Evolutionary conservation across 2,329 filamentous ascomycete species (phyloP), one percentile per base, ranked within the genome.

Genomic region (Dactylellina drechsleri): DNA sequence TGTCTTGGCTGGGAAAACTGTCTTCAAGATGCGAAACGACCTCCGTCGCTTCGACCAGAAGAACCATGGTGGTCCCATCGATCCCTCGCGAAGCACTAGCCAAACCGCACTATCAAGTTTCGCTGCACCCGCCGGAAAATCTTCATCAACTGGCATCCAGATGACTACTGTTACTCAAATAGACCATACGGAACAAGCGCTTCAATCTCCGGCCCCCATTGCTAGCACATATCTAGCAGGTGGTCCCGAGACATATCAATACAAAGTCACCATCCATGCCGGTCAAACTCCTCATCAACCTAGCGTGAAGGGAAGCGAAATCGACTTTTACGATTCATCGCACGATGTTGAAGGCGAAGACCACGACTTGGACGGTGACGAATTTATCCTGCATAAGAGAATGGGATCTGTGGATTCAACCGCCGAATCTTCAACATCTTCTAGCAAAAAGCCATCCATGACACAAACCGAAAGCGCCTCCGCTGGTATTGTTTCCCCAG

Each of bases 21-120:
- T 92, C 71, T 91, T 89, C 80, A 84, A 86, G 73, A 90, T 90
- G 80, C 86, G 90, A 78, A 86, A 85, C 76, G 86, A 89, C 79
- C 85, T 90, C 62, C 85, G 83, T 54, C 84, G 85, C 72, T 86
- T 90, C 66, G 77, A 73, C 20, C 65, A 74, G 60, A 84, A 83
- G 64, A 16, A 78, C 84, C 83, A 53, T 2, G 45, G 40, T 13
- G 47, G 40, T 41, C 59, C 60, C 4, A 66, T 41, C 18, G 47
- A 60, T n/a, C 53, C 47, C 6, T 12, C 28, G 36, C 31, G 18
- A 4, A 59, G 56, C 13, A 56, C 65, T 6, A 76, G 72, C 36
- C 72, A 65, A 28, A 76, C 72, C 31, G 64, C 65, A 53, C 36
- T 65, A 31, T 68, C 72, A 23, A 66, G 59, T 85, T 84, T 13